A percentile compares a stretch with the other conserved stretches of the same genome.
Evolutionary conservation across 2,329 filamentous ascomycete genomes (phyloP).

Genomic region (Colletotrichum truncatum): DNA sequence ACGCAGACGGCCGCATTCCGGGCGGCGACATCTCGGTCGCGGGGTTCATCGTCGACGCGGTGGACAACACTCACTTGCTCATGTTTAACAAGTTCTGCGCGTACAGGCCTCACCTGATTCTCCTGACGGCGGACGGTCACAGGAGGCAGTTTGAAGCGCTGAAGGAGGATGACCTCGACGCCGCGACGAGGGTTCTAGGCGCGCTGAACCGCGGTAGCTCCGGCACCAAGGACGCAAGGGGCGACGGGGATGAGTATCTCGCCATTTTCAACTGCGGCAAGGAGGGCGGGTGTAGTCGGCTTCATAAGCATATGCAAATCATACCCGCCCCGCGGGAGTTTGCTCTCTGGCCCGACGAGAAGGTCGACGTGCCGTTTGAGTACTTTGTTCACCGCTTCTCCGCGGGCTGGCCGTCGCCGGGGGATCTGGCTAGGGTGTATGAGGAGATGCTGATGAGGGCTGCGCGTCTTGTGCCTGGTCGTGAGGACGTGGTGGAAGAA

Average conservation of each 20-base stretch:
- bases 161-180: conserved; percentile 48
- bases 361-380: conserved; percentile 42
- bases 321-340: conserved; percentile 43
- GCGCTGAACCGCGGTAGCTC: conserved; percentile 24
- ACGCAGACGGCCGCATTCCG: conserved; percentile 30
- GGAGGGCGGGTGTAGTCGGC: conserved; percentile 52
- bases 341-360: conserved; percentile 35
- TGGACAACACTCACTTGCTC: conserved; percentile 53
- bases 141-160: conserved; percentile 55
- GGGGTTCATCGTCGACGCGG: conserved; percentile 48
- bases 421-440: conserved; percentile 37
- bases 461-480: conserved; percentile 11
- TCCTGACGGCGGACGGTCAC: conserved; percentile 56
- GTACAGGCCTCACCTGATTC: conserved; percentile 55
- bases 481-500: background rate
- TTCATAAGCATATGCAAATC: conserved; percentile 60
- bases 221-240: background rate
- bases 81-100: conserved; percentile 59
- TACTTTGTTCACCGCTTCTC: conserved; percentile 43
- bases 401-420: background rate
- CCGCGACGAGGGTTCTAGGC: conserved; percentile 32
- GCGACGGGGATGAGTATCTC: conserved; percentile 42
- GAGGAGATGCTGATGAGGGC: conserved; percentile 35
- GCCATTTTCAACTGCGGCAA: conserved; percentile 57
- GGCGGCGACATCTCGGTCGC: conserved; percentile 53